Conservation (phyloP, 2,329 filamentous ascomycete species). For the Colletotrichum sp. region DNA sequence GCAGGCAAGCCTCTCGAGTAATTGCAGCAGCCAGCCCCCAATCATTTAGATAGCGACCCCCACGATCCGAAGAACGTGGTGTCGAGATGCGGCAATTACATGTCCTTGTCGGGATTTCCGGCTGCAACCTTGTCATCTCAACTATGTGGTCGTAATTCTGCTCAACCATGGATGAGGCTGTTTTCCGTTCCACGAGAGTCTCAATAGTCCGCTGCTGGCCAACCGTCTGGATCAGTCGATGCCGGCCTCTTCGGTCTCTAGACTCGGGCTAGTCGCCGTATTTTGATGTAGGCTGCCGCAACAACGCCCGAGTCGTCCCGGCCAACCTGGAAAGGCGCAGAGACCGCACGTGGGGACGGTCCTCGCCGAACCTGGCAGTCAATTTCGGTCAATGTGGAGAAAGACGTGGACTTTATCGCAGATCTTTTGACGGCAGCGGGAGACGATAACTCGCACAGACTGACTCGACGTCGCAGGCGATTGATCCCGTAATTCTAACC, state of each 20-base stretch:
- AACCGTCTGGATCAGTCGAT: not conserved
- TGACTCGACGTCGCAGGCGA: constrained; percentile 1
- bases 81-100: not conserved
- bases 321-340: not conserved
- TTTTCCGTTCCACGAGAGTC: not conserved
- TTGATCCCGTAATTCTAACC: not conserved
- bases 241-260: not conserved
- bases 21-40: not conserved
- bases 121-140: not conserved
- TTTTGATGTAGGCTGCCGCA: not conserved
- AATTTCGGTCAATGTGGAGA: constrained; percentile 11
- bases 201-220: not conserved
- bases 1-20: not conserved
- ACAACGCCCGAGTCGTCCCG: not conserved
- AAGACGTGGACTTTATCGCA: not conserved
- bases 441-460: constrained; percentile 1
- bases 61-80: not conserved
- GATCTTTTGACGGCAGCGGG: not conserved
- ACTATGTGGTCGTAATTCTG: not conserved
- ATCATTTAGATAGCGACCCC: not conserved
- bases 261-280: not conserved
- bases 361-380: not conserved
- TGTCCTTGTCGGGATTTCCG: not conserved
- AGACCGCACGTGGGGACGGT: not conserved
- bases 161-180: not conserved